phyloP scores from a whole-genome alignment of 1,139 yeast genomes.

The Candida sanyaensis region DNA sequence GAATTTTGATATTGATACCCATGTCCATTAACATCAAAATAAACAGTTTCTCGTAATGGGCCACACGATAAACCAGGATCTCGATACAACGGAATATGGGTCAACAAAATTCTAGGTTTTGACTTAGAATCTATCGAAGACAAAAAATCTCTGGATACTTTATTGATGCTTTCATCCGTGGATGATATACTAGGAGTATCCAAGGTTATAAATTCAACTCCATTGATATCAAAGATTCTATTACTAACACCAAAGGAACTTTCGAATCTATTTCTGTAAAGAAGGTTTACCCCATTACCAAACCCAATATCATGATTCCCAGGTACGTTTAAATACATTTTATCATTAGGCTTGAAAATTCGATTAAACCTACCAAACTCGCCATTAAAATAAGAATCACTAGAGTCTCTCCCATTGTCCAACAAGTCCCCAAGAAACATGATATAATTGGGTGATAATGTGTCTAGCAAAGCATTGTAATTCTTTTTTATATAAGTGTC shows the following conservation, averaged over 20 bases:
- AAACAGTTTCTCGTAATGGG: conserved; percentile 38
- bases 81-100: conserved; percentile 54
- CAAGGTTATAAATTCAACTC: conserved; percentile 48
- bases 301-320: conserved; percentile 64
- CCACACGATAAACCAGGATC: conserved; percentile 44
- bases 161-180: conserved; percentile 24
- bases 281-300: conserved; percentile 45
- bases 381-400: conserved; percentile 37
- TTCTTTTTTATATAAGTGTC: conserved; percentile 51
- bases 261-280: conserved; percentile 39
- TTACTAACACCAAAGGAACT: conserved; percentile 46
- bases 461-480: conserved; percentile 37
- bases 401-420: conserved; percentile 52
- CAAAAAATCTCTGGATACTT: conserved; percentile 31
- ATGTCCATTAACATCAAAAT: conserved; percentile 22
- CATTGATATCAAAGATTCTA: conserved; percentile 24
- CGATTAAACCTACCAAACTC: conserved; percentile 41
- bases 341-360: conserved; percentile 28
- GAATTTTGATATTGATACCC: conserved; percentile 61
- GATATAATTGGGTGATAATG: conserved; percentile 45
- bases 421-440: conserved; percentile 55
- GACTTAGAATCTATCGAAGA: conserved; percentile 12
- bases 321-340: conserved; percentile 32
- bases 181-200: conserved; percentile 50
- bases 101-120: conserved; percentile 39